Evolutionary conservation across 2,329 filamentous ascomycete species (phyloP), one percentile per base, ranked within the genome.

Genomic region (Cadophora sp.): DNA sequence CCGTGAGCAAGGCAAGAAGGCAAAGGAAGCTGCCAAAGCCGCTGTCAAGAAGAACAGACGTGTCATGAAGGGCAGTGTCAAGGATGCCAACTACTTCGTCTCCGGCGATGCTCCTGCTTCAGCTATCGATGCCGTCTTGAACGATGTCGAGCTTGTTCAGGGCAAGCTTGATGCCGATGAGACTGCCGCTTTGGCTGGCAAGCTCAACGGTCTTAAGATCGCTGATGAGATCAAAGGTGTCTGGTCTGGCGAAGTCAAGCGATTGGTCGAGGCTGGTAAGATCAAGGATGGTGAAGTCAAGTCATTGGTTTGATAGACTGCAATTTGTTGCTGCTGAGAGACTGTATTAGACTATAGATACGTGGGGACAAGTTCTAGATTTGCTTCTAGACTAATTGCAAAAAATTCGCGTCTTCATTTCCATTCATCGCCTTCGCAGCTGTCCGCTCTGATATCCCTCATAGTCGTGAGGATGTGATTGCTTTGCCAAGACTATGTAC

Each of bases 11-110:
- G 84, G 84, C 77, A 99, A 98, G 89, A 99, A 99, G 88, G 91
- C 92, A 69, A 99, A 98, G 86, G 96, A 99, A 83, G 95, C 95
- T 1, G 96, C 96, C 68, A 99, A 99, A 90, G 97, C 94, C 78
- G 96, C 96, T 16, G 92, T 96, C 77, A 99, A 99, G 92, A 99
- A 99, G 92, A 99, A 99, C 89, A 97, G 97, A 89, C 93, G 96
- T 85, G 92, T 98, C 59, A 90, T 99, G 76, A 94, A 97, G 81
- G 90, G 89, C 71, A 94, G 92, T 73, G 92, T 95, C 82, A 99
- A 99, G 87, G 96, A 99, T 74, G 94, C 92, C 77, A 97, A 97
- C 86, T 99, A 99, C 89, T 97, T 99, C 80, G 84, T 84, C 24
- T 83, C 86, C 55, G 91, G 90, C 65, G 91, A 94, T 69, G 83